A percentile compares a stretch with the other conserved stretches of the same genome.
phyloP scores from a whole-genome alignment of 495 filamentous ascomycete species.

The Acidiella bohemica region DNA sequence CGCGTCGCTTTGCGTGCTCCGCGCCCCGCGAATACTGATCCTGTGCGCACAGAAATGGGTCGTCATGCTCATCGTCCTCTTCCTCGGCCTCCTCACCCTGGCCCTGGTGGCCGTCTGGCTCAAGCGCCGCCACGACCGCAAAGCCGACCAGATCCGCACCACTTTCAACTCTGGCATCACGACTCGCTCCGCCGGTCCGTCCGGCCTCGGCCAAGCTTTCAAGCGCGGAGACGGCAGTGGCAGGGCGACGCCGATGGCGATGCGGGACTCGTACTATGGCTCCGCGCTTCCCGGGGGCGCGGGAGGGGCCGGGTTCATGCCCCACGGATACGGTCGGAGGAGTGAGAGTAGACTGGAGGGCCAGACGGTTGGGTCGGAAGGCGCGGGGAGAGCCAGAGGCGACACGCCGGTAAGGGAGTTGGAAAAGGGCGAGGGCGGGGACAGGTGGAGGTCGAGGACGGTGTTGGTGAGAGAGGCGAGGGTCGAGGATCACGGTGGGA shows the following conservation, averaged over 20 bases:
- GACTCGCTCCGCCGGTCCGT: slow-evolving; percentile 1
- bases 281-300: too few species aligned
- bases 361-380: not conserved
- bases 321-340: slow-evolving; percentile 16
- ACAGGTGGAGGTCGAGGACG: slow-evolving; percentile 1
- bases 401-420: slow-evolving; percentile 12
- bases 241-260: not conserved
- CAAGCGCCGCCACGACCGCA: slow-evolving; percentile 22
- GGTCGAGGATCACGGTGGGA: too few species aligned
- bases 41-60: slow-evolving; percentile 22
- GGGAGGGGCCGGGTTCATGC: slow-evolving; percentile 15
- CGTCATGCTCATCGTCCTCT: slow-evolving; percentile 28
- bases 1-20: not conserved
- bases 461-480: slow-evolving; percentile 10
- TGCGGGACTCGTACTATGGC: slow-evolving; percentile 7
- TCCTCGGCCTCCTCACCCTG: slow-evolving; percentile 22
- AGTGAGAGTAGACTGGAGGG: slow-evolving; percentile 9
- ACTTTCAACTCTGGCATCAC: slow-evolving; percentile 22
- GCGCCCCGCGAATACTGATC: not conserved
- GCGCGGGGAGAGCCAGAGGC: slow-evolving; percentile 6
- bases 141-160: slow-evolving; percentile 14
- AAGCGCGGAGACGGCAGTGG: not conserved
- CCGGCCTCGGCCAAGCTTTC: not conserved
- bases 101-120: slow-evolving; percentile 20
- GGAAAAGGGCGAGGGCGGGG: slow-evolving; percentile 9